Evolutionary conservation across 2,329 filamentous ascomycete species (phyloP).

Genomic region (Aspergillus persii): DNA sequence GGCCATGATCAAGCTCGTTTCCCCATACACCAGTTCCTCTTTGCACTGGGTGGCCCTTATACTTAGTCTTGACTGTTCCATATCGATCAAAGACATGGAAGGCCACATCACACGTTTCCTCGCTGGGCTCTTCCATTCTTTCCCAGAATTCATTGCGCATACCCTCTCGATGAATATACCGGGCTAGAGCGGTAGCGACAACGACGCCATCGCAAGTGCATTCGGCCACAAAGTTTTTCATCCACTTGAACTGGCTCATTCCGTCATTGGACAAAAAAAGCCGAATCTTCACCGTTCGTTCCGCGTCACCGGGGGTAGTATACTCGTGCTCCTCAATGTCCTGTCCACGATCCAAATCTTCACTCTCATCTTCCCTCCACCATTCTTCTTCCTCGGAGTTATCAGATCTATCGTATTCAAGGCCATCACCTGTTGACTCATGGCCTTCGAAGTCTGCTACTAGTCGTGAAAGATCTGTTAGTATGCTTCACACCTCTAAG

Average conservation of each 20-base stretch:
- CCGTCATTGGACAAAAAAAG: conserved; percentile 13
- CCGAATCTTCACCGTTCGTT: conserved; percentile 16
- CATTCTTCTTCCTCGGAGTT: conserved; percentile 12
- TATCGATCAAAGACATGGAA: conserved; percentile 40
- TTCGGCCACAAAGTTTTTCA: conserved; percentile 17
- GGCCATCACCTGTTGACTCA: conserved; percentile 5
- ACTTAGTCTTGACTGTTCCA: conserved; percentile 34
- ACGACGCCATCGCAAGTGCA: conserved; percentile 15
- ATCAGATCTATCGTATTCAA: conserved; percentile 6
- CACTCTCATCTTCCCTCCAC: conserved; percentile 11
- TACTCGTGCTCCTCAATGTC: conserved; percentile 19
- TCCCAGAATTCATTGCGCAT: conserved; percentile 31
- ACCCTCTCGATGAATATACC: conserved; percentile 21
- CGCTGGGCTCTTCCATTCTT: conserved; percentile 31
- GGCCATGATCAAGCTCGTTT: conserved; percentile 26
- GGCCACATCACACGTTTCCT: conserved; percentile 31
- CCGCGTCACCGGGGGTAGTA: conserved; percentile 9
- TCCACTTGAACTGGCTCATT: conserved; percentile 4
- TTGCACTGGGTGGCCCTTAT: conserved; percentile 29
- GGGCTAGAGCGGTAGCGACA: conserved; percentile 22
- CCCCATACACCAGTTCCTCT: conserved; percentile 29
- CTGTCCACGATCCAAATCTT: conserved; percentile 9
- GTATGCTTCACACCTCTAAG: neutral
- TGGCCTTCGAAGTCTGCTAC: conserved; percentile 8
- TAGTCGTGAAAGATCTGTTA: conserved; percentile 6